phyloP scores from a whole-genome alignment of 768 basidiomycete genomes.

The Megacollybia marginata region DNA sequence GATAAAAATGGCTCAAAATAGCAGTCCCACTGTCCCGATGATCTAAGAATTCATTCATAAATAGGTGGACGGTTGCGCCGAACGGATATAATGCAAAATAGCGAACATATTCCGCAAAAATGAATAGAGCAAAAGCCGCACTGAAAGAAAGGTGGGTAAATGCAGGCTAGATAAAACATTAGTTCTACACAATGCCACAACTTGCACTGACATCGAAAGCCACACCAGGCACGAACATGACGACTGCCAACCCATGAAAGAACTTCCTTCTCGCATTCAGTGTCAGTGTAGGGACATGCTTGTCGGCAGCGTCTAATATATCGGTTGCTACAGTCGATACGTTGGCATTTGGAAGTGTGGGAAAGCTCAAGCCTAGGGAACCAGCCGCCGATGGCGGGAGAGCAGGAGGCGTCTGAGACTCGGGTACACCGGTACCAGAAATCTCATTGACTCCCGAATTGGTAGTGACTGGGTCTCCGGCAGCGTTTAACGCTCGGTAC shows the following conservation, averaged over 20 bases:
- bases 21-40: constrained; percentile 92
- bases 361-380: constrained; percentile 31
- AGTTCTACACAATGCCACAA: constrained; percentile 1
- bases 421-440: constrained; percentile 16
- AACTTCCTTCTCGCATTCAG: constrained; percentile 93
- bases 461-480: constrained; percentile 18
- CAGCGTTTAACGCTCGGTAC: constrained; percentile 40
- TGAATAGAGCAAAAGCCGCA: constrained; percentile 90
- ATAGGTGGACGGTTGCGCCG: constrained; percentile 86
- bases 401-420: constrained; percentile 7
- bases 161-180: constrained; percentile 59
- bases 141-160: constrained; percentile 95
- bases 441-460: constrained; percentile 21
- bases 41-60: constrained; percentile 97
- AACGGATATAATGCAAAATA: constrained; percentile 99
- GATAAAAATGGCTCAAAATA: constrained; percentile 95
- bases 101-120: constrained; percentile 94
- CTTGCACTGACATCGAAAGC: constrained; percentile 72
- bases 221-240: constrained; percentile 95
- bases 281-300: constrained; percentile 81
- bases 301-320: constrained; percentile 80
- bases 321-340: constrained; percentile 41
- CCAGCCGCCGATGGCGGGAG: not conserved
- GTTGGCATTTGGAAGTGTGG: constrained; percentile 46
- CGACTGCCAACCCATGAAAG: constrained; percentile 92